Base-by-base conservation (phyloP, 306 rosid genomes). In the Trifolium subterraneum region DNA sequence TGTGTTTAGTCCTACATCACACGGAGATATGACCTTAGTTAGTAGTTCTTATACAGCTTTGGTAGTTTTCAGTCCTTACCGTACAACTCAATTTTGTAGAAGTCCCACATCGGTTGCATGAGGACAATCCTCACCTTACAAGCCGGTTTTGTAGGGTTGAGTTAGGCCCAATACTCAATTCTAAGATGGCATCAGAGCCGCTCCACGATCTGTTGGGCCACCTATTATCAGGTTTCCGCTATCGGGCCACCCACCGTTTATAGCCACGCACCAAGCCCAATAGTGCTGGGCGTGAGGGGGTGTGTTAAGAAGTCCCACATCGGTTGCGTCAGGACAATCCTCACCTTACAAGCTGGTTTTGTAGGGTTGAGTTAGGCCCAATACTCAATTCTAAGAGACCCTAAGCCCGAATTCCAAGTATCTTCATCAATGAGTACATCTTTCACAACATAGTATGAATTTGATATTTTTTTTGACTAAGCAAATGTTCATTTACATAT, bases 371-470 rank as follows among this genome's bases (percentile, higher is more conserved):
- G 11, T 42, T 10, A 42, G 15, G 47, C 10, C n/a, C n/a, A n/a
- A n/a, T n/a, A n/a, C n/a, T n/a, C n/a, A n/a, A n/a, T n/a, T n/a
- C n/a, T n/a, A n/a, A n/a, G n/a, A n/a, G n/a, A n/a, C n/a, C n/a
- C 4, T 42, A 42, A 12, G n/a, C 48, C 12, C 48, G 12, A 9
- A 42, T 42, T 42, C 48, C 4, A 42, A 42, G 15, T 12, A 12
- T 42, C 48, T 51, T 51, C 56, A 31, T 29, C 29, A 55, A 23
- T 41, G 29, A 47, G 25, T 55, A 36, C 39, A 38, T 71, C 15
- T 58, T 81, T 76, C 16, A 36, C 22, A 22, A 22, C 56, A 55
- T 22, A 45, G 41, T 33, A 45, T 38, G 42, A 64, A 41, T 11
- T 63, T 39, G 4, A 14, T 39, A 10, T 39, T 10, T 39, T 39